Conservation (phyloP, 1,139 yeast genomes). For the Hyphopichia fennica region DNA sequence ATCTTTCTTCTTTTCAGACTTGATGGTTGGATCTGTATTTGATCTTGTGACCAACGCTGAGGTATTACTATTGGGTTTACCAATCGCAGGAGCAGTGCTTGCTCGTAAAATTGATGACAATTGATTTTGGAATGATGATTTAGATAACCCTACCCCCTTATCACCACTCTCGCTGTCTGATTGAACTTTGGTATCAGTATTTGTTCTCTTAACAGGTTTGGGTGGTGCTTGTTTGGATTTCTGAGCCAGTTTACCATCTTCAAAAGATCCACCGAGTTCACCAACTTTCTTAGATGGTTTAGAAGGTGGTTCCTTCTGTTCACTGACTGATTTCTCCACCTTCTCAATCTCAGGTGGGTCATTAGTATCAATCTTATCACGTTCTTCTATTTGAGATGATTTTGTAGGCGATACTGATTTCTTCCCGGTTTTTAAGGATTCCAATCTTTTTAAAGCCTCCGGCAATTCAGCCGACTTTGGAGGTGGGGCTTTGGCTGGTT, state of each 20-base stretch:
- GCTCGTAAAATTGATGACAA: conserved; percentile 22
- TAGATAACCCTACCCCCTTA: background rate
- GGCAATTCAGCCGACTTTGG: conserved; percentile 3
- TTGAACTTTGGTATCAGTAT: background rate
- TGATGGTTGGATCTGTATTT: background rate
- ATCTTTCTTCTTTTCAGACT: conserved; percentile 8
- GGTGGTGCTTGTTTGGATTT: conserved; percentile 2
- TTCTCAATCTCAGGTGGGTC: background rate
- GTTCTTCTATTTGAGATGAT: background rate
- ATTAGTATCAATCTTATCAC: background rate
- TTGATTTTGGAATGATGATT: conserved; percentile 17
- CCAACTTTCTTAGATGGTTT: background rate
- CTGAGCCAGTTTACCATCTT: too few relatives aligned
- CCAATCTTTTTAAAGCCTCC: conserved; percentile 4
- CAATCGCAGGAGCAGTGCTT: conserved; percentile 24
- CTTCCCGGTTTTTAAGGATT: conserved; percentile 2
- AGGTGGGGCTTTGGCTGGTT: conserved; percentile 10
- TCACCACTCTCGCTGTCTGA: background rate
- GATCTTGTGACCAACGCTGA: conserved; percentile 1
- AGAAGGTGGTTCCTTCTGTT: background rate
- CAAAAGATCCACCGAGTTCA: too few relatives aligned
- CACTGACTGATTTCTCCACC: background rate
- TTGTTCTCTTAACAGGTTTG: background rate
- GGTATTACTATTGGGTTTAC: background rate
- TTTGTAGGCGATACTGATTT: background rate